Evolutionary conservation across 2,329 filamentous ascomycete genomes (phyloP), one percentile per base, ranked within the genome.

Genomic region (Hirsutella minnesotensis): DNA sequence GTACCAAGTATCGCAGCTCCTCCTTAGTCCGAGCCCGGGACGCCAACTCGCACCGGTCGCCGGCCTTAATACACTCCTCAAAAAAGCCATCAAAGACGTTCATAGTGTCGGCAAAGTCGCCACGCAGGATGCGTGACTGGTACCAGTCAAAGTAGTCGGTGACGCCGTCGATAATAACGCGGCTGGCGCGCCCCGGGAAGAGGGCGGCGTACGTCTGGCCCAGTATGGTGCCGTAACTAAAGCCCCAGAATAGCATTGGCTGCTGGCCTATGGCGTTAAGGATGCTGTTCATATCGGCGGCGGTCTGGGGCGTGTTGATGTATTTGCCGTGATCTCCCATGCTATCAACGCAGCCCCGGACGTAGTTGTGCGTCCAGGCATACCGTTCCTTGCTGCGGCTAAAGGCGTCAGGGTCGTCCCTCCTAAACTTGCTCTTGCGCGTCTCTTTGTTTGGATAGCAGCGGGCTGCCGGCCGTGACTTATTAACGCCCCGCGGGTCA

Each of bases 401-500:
- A 5, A 56, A n/a, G n/a, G n/a, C n/a, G n/a, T n/a, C n/a, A n/a
- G n/a, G n/a, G n/a, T n/a, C n/a, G n/a, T n/a, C n/a, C n/a, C n/a
- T n/a, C n/a, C n/a, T n/a, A n/a, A n/a, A n/a, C n/a, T n/a, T n/a
- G n/a, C n/a, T n/a, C n/a, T n/a, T n/a, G n/a, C n/a, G n/a, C n/a
- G n/a, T n/a, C n/a, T n/a, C n/a, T n/a, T n/a, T n/a, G n/a, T n/a
- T 60, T 0, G 61, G 60, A 44, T 66, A 72, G 51, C 68, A 72
- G 3, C 45, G 53, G 0, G 64, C 67, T 3, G 44, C 40, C 0
- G 59, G 59, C 0, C 41, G 43, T 1, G 59, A 61, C 1, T 45
- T 42, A 37, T 54, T 54, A n/a, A 72, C 55, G 3, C 68, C 69
- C 5, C 69, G 65, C 0, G 69, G 67, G 46, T 72, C 69, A 40